Conservation (phyloP, 768 basidiomycete genomes). For the Tulasnella sp. region DNA sequence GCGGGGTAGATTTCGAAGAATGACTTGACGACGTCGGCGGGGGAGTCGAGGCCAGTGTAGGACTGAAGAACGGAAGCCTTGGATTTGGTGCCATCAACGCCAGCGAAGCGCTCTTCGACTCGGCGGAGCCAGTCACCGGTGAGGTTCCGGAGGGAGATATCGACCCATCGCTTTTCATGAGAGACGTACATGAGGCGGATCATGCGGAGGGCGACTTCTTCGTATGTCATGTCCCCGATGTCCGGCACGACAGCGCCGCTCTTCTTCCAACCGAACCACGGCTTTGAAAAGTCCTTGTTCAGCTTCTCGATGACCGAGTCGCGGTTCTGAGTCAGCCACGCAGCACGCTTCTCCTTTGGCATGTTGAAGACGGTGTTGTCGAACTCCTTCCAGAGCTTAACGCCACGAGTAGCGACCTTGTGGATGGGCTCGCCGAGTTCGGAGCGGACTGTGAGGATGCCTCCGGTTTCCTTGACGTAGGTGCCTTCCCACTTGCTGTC, state of each 20-base stretch:
- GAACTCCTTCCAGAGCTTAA: conserved; percentile 96
- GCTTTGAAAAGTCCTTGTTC: conserved; percentile 94
- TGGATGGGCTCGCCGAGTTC: conserved; percentile 99
- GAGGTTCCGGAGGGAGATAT: conserved; percentile 83
- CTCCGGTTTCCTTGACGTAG: conserved; percentile 89
- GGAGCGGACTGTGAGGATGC: conserved; percentile 92
- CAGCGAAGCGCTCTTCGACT: conserved; percentile 91
- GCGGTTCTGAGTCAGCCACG: conserved; percentile 82
- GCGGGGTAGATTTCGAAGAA: conserved; percentile 86
- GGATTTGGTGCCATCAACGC: conserved; percentile 73
- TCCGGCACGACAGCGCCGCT: conserved; percentile 78
- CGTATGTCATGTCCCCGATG: conserved; percentile 96
- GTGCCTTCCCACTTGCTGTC: conserved; percentile 96
- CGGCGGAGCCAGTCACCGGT: conserved; percentile 96
- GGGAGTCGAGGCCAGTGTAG: conserved; percentile 80
- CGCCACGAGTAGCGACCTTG: conserved; percentile 94
- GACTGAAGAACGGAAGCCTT: conserved; percentile 84
- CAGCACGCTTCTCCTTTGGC: conserved; percentile 88
- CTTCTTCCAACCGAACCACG: conserved; percentile 97
- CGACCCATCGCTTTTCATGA: conserved; percentile 91
- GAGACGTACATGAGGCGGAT: conserved; percentile 90
- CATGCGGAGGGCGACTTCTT: conserved; percentile 90
- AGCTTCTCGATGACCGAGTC: conserved; percentile 69
- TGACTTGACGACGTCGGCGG: conserved; percentile 63
- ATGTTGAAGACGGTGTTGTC: conserved; percentile 94